Evolutionary conservation across 257 asterid species (phyloP), one percentile per base, ranked within the genome.

Genomic region (Primulina eburnea): DNA sequence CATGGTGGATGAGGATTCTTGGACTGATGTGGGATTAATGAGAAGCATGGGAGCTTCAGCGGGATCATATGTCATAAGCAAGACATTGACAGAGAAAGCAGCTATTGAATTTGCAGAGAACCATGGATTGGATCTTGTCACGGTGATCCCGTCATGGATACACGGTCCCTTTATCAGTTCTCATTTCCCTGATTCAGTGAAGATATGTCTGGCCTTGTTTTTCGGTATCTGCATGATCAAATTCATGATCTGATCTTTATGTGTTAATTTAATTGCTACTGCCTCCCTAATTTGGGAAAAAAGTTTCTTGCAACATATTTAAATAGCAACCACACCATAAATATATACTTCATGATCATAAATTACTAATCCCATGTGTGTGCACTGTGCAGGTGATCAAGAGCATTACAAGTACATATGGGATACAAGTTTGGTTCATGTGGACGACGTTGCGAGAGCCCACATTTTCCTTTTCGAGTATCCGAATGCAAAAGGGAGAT

Each of bases 381-480:
- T 62, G 62, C 71, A 83, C 11, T 8, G 43, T 62, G 62, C 71
- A 83, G 88, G 88, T 8, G 52, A 78, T 17, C 26, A 37, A 33
- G 76, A 70, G 18, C 32, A 68, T 2, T 57, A 57, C 21, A 67
- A 75, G 72, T 56, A 70, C n/a, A 28, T 65, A 12, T 37, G 65
- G 3, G 47, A 9, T 30, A 40, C 57, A 18, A 71, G 67, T 50
- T 58, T 79, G 3, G 84, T 84, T 62, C 89, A 84, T 34, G 71
- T 65, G 16, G 83, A 84, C 8, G 89, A 84, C 21, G 77, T 81
- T 1, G 80, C 83, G 5, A 75, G 72, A 21, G 86, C 86, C 2
- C 82, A 81, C 28, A 79, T 84, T 47, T 77, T 68, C 67, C 83
- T 84, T n/a, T 55, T 81, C 6, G 73, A 84, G 71, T 7, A 58